These are phyloP conservation scores for Fusarium sp. DNA, from an alignment of 2,329 filamentous ascomycete genomes.

Conservation along the genomic window DNA sequence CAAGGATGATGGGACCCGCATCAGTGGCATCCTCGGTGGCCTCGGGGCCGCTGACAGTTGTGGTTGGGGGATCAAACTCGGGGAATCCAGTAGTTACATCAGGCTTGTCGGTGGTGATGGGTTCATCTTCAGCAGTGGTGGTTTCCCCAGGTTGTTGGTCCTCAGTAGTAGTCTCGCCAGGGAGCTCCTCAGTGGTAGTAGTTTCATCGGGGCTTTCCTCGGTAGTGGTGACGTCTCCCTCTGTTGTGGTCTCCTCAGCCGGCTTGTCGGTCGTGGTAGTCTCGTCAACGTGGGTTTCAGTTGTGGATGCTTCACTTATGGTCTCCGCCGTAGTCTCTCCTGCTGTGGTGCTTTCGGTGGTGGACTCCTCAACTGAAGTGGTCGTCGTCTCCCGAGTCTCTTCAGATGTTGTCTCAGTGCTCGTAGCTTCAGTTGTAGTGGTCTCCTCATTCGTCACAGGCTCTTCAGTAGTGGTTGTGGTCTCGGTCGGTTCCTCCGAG, in stretches of 20 bases:
- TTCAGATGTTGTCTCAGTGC: neutral
- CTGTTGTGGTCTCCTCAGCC: neutral
- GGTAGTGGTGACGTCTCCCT: neutral
- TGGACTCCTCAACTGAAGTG: neutral
- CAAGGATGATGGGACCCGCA: slow-evolving; percentile 2
- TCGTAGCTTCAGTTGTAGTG: neutral
- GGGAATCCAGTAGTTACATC: neutral
- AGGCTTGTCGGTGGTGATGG: neutral
- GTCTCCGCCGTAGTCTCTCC: neutral
- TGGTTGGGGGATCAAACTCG: neutral
- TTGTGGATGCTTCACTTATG: neutral
- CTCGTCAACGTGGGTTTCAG: neutral
- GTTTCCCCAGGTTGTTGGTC: neutral
- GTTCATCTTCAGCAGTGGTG: neutral
- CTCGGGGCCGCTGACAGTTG: neutral
- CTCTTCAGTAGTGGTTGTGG: neutral
- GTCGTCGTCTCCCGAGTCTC: neutral
- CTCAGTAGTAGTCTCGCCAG: neutral
- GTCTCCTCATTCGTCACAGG: neutral
- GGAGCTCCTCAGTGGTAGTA: neutral
- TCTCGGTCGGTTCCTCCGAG: neutral
- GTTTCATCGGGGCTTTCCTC: neutral
- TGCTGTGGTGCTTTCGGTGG: neutral
- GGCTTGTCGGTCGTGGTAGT: neutral
- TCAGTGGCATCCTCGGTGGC: neutral